Base-by-base conservation (phyloP, 208 protist genomes). In the Leishmania tarentolae region DNA sequence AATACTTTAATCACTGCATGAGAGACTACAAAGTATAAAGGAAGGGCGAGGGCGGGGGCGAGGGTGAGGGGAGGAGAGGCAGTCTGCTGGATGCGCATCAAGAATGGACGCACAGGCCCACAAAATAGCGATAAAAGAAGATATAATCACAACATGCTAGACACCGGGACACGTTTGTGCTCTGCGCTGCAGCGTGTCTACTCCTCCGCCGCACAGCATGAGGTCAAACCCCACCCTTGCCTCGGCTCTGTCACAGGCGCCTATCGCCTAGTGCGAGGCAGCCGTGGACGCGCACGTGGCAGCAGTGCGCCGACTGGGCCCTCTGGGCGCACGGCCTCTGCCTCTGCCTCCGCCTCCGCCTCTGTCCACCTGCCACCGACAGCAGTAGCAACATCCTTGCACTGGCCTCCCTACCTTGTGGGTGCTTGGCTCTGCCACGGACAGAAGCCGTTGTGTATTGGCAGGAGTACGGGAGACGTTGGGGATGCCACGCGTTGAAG, bases 101-200 rank as follows among this genome's bases (percentile, higher is more conserved):
- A n/a, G n/a, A n/a, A n/a, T n/a, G n/a, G 3, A 75, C 70, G 35
- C 70, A 75, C 70, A 52, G 3, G 52, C 69, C 28, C 69, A 53
- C 69, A 28, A 50, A n/a, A 50, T 37, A 40, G 4, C 31, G 28
- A 15, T 66, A 8, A 37, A 8, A 28, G 59, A 28, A 9, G 2
- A 53, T 11, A 17, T 19, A 17, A 17, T 4, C 50, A 53, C 15
- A 11, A 53, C 15, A 53, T 11, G 50, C 19, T 19, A 53, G 50
- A 11, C 15, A 21, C 50, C 50, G 15, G 19, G 50, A 53, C 15
- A 53, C 50, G 50, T 11, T 53, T 53, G 50, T 17, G 50, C 50
- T 53, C 50, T 53, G 13, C 5, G 50, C 50, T 53, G 50, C 50
- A 21, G 50, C 50, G 19, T 53, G 50, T 53, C 1, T 5, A 53